A percentile compares a stretch with the other conserved stretches of the same genome.
phyloP scores from a whole-genome alignment of 2,329 filamentous ascomycete species.

The Ciborinia camelliae region DNA sequence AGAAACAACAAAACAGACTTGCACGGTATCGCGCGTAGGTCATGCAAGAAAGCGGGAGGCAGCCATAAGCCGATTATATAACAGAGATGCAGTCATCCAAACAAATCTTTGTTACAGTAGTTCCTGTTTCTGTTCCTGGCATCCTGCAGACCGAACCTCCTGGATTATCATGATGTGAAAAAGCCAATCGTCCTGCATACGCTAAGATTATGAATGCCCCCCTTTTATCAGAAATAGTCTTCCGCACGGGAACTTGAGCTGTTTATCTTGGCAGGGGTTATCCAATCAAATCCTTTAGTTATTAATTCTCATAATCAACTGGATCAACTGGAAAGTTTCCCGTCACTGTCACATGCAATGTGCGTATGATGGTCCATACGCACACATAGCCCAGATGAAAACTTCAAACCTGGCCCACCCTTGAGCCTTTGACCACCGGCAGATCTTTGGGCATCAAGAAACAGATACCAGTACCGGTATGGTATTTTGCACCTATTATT shows the following conservation, averaged over 20 bases:
- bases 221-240: neutral
- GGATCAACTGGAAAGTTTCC: neutral
- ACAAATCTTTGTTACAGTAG: neutral
- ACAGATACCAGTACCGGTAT: neutral
- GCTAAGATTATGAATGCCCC: constrained; percentile 8
- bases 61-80: neutral
- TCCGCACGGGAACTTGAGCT: neutral
- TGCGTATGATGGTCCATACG: neutral
- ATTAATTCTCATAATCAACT: neutral
- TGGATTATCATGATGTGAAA: neutral
- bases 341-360: neutral
- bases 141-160: neutral
- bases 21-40: neutral
- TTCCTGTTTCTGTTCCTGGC: neutral
- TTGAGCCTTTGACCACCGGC: neutral
- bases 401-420: too few species aligned
- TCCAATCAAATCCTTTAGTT: constrained; percentile 13
- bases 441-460: neutral
- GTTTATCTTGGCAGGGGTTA: constrained; percentile 13
- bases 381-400: neutral
- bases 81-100: neutral
- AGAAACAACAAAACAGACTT: neutral
- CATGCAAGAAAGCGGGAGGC: neutral
- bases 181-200: constrained; percentile 12
- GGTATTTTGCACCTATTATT: neutral